Evolutionary conservation across 345 rosid species (phyloP).

Genomic region (Carallia pectinifolia): DNA sequence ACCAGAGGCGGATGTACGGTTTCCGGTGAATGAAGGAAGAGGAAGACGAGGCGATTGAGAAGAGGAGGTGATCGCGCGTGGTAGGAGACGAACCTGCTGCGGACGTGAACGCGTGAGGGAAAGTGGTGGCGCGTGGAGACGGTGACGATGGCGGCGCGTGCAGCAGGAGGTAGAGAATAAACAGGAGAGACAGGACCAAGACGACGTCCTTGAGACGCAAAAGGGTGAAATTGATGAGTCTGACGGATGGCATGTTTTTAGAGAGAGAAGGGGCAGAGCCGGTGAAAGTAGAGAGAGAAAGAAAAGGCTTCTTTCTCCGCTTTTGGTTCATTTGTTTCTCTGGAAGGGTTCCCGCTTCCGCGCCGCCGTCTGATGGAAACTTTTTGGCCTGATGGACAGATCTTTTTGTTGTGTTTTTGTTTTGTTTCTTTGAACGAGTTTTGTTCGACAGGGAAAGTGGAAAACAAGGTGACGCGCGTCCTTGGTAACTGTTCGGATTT

Average conservation of each 20-base stretch:
- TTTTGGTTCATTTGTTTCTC: not conserved
- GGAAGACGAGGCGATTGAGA: constrained; percentile 72
- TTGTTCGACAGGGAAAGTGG: no score
- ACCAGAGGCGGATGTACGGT: constrained; percentile 77
- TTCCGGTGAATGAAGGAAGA: constrained; percentile 55
- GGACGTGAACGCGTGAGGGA: constrained; percentile 17
- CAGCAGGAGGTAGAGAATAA: constrained; percentile 49
- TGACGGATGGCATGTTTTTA: not conserved
- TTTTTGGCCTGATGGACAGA: no score
- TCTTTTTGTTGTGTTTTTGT: no score
- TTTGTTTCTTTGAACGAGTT: no score
- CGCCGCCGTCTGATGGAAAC: not conserved
- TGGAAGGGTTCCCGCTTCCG: not conserved
- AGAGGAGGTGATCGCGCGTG: constrained; percentile 58
- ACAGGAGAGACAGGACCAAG: constrained; percentile 38
- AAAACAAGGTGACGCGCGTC: no score
- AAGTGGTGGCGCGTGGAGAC: constrained; percentile 21
- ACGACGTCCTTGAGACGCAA: constrained; percentile 53
- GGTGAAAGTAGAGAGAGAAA: not conserved
- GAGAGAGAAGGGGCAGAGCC: not conserved
- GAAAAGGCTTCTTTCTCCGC: not conserved
- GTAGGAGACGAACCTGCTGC: constrained; percentile 6
- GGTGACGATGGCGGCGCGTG: constrained; percentile 30
- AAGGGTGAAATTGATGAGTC: constrained; percentile 20
- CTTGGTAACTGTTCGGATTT: no score